Evolutionary conservation across 202 grass and related monocot species (phyloP), one percentile per base, ranked within the genome.

Genomic region (Brachypodium distachyon): DNA sequence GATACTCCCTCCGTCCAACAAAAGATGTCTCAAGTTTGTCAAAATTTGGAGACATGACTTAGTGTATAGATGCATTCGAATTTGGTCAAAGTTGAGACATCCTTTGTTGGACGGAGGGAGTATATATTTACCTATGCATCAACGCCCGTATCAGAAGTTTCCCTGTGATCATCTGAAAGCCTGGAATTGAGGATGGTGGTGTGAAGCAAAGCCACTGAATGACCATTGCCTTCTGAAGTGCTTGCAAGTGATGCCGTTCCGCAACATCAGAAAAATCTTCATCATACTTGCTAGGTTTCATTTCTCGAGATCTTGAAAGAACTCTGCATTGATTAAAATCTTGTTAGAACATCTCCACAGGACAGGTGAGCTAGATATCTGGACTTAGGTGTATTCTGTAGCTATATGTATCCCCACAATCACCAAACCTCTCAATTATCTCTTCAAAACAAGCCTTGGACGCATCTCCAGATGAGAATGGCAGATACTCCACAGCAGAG

Each of bases 201-300:
- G 91, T 92, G 59, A 98, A 94, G 55, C 91, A 98, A 83, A 94
- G 95, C 95, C 95, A 98, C 33, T 92, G 95, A 71, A 94, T 94
- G 76, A 87, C 87, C 87, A 88, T 98, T 40, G 95, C 95, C 70
- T 98, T 97, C 67, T 94, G 89, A 79, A 94, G 89, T 77, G 91
- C 90, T 83, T 92, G 95, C 73, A 92, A 82, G 16, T 88, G 88
- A 87, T 94, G 89, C 34, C 86, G 69, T 60, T 94, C 80, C 25
- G 77, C 91, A 48, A 94, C 83, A 80, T 94, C 95, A 72, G 89
- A 85, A 57, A 82, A 81, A 68, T 94, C 87, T 41, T 79, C 81
- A 59, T 70, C 79, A 14, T 79, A 77, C 53, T 90, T 86, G n/a
- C 12, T 86, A 21, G 54, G 58, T 85, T 90, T 98, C 1, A 43